These are phyloP conservation scores for Leishmania arabica DNA, from an alignment of 208 protist species.

Conservation along the genomic window DNA sequence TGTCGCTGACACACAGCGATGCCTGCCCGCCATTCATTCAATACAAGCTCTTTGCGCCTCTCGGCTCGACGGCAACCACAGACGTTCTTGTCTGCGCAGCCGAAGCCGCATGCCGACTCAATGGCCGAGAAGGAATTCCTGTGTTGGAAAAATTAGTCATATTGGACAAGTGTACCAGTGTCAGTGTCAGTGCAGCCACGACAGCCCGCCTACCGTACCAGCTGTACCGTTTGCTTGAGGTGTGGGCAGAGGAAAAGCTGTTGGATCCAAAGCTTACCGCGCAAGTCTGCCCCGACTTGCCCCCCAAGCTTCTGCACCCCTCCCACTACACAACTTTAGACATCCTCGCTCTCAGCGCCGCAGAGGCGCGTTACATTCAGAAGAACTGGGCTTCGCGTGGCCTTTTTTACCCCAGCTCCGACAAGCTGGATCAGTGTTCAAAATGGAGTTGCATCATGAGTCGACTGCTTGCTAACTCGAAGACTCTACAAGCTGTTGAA, in stretches of 20 bases:
- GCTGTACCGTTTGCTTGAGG: slow-evolving; percentile 20
- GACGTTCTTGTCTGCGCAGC: slow-evolving; percentile 7
- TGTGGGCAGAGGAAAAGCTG: not conserved
- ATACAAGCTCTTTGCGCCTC: slow-evolving; percentile 24
- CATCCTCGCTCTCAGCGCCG: slow-evolving; percentile 19
- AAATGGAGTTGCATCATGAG: slow-evolving; percentile 1
- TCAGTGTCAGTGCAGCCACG: not conserved
- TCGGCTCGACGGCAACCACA: slow-evolving; percentile 9
- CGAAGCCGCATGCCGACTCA: slow-evolving; percentile 21
- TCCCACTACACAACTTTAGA: slow-evolving; percentile 26
- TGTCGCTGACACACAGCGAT: slow-evolving; percentile 6
- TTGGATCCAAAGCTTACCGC: not conserved
- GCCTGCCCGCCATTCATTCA: not conserved
- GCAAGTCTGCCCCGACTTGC: slow-evolving; percentile 24
- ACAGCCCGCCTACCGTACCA: slow-evolving; percentile 24
- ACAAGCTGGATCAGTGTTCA: not conserved
- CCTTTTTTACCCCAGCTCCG: not conserved
- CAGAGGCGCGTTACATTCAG: slow-evolving; percentile 19
- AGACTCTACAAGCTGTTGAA: slow-evolving; percentile 11
- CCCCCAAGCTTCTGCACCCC: slow-evolving; percentile 24
- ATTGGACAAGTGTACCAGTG: slow-evolving; percentile 24
- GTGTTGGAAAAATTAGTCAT: slow-evolving; percentile 31
- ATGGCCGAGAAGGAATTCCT: slow-evolving; percentile 18
- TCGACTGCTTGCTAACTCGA: slow-evolving; percentile 19
- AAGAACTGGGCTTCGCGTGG: slow-evolving; percentile 10